A percentile compares a stretch with the other conserved stretches of the same genome.
Evolutionary conservation across 139 green algal genomes (phyloP).

Genomic region (Closterium sp.): DNA sequence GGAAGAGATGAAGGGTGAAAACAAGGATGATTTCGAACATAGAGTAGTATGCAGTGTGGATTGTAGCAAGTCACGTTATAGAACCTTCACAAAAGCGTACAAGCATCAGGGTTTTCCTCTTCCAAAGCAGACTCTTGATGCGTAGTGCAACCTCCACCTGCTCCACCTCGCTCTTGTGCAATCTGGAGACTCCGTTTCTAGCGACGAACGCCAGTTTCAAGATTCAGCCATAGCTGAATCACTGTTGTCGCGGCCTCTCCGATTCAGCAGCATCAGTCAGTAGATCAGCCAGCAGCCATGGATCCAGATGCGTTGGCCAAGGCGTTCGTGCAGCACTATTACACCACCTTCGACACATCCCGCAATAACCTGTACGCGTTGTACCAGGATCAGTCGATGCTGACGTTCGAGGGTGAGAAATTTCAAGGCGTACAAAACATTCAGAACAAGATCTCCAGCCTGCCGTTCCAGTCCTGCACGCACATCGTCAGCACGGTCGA

Average conservation of each 20-base stretch:
- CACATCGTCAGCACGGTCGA: slow-evolving; percentile 53
- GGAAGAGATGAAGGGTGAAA: no score
- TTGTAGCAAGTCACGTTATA: no score
- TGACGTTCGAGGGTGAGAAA: slow-evolving; percentile 58
- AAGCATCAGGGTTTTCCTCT: not conserved
- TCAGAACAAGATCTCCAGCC: slow-evolving; percentile 45
- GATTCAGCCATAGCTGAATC: not conserved
- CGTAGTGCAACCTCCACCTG: not conserved
- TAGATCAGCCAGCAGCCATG: slow-evolving; percentile 16
- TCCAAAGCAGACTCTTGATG: no score
- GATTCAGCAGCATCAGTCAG: not conserved
- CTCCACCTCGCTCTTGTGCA: not conserved
- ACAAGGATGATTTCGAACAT: no score
- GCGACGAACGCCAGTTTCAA: no score
- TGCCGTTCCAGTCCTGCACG: slow-evolving; percentile 54
- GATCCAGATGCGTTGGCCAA: slow-evolving; percentile 55
- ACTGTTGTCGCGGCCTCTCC: not conserved
- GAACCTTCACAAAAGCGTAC: not conserved
- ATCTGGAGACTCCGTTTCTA: not conserved
- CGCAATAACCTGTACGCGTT: slow-evolving; percentile 76
- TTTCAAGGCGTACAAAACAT: slow-evolving; percentile 53
- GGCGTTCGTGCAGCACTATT: slow-evolving; percentile 95
- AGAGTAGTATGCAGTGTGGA: no score
- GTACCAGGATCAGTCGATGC: slow-evolving; percentile 54
- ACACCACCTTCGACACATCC: slow-evolving; percentile 87